phyloP scores from a whole-genome alignment of 352 stramenopile species.

The Pythium coloratum region DNA sequence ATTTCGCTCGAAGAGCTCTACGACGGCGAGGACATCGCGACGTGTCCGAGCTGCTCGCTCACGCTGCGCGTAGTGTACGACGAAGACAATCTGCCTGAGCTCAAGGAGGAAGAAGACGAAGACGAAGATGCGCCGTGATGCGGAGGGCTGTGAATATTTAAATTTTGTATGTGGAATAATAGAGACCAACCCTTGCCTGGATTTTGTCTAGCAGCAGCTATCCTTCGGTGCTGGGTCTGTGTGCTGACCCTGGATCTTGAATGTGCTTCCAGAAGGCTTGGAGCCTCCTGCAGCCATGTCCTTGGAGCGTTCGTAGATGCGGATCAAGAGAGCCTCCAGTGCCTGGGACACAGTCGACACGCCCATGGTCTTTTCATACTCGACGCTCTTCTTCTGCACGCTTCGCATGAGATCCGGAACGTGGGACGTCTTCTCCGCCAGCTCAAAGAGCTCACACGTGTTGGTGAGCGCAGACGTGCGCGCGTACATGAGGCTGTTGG shows the following conservation, averaged over 20 bases:
- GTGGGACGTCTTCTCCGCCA: slow-evolving; percentile 42
- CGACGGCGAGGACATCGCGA: slow-evolving; percentile 97
- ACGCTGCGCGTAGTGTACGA: slow-evolving; percentile 96
- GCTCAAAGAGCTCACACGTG: slow-evolving; percentile 59
- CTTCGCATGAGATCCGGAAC: slow-evolving; percentile 33
- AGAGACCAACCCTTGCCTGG: slow-evolving; percentile 7
- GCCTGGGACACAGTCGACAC: slow-evolving; percentile 53
- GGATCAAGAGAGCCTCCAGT: slow-evolving; percentile 61
- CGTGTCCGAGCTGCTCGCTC: slow-evolving; percentile 96
- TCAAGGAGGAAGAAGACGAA: slow-evolving; percentile 44
- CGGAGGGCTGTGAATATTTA: not conserved
- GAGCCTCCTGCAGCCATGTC: slow-evolving; percentile 47
- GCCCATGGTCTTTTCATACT: slow-evolving; percentile 48
- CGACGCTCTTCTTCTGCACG: slow-evolving; percentile 33
- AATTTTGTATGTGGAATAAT: slow-evolving; percentile 13
- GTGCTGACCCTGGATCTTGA: slow-evolving; percentile 33
- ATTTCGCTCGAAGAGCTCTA: slow-evolving; percentile 85
- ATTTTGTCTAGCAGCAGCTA: slow-evolving; percentile 36
- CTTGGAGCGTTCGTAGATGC: slow-evolving; percentile 71
- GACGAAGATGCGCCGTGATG: slow-evolving; percentile 25
- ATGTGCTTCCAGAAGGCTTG: slow-evolving; percentile 47
- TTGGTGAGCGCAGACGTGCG: slow-evolving; percentile 59
- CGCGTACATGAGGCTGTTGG: slow-evolving; percentile 70
- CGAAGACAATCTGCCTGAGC: slow-evolving; percentile 74
- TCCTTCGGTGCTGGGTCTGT: slow-evolving; percentile 23